Evolutionary conservation across 371 early-diverging fungal species (phyloP), one percentile per base, ranked within the genome.

Genomic region (Fennellomyces sp.): DNA sequence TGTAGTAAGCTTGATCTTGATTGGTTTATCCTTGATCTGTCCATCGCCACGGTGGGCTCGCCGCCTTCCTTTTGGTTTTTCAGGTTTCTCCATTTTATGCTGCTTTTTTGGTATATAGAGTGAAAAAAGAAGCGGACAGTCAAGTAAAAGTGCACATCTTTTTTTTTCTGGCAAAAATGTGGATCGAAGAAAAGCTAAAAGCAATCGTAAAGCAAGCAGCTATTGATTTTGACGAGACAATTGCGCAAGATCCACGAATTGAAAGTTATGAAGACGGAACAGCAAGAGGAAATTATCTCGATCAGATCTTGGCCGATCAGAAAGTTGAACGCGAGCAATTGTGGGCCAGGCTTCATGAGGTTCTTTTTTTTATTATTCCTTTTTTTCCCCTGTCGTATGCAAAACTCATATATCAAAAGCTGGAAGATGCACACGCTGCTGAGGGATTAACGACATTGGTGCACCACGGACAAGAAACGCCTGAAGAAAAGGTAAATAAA

Each of bases 291-390:
- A 55, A 64, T 0, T 23, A 53, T 2, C 55, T 78, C 1, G 73
- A 78, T 48, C 13, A 10, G 8, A 52, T 75, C 13, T 30, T 75
- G 10, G 52, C 47, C 7, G 33, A 35, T 30, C 79, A 78, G 42
- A 61, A 68, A 7, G 11, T 4, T 3, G 61, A 75, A 56, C 63
- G 64, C 45, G 65, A 65, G 30, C 13, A 21, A 38, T 58, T 75
- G 31, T 78, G 75, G 75, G 48, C 65, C 29, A 45, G 58, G 56
- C 65, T 74, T 6, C 69, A 78, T 33, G 30, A 69, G 30, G 77
- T 71, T 49, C 25, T 3, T 42, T 45, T 29, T 27, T 12, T 21
- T 6, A 23, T 11, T 19, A 25, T 21, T 30, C 13, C 42, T 26
- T 23, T 13, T 4, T 25, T 13, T 29, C 23, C 31, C 39, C 23